Evolutionary conservation across 768 basidiomycete species (phyloP), one percentile per base, ranked within the genome.

Genomic region (Artomyces pyxidatus): DNA sequence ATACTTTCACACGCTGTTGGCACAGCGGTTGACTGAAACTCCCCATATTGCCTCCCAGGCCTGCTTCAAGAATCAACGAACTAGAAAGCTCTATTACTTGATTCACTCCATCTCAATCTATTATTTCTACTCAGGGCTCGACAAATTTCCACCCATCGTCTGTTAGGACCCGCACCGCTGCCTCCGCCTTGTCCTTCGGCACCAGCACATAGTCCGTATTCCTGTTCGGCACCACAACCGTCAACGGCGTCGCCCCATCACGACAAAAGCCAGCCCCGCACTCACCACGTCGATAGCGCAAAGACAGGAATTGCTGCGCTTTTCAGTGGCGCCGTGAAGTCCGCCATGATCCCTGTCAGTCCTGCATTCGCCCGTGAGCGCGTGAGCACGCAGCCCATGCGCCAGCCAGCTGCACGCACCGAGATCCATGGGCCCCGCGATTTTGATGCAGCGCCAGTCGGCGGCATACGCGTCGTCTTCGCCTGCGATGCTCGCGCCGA

Each of bases 401-500:
- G n/a, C n/a, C n/a, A n/a, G n/a, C n/a, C n/a, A n/a, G n/a, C n/a
- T n/a, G n/a, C n/a, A n/a, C 25, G 16, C 8, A 27, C 47, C 37
- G 19, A 48, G 40, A 28, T 25, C 35, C 47, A 39, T 48, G 30
- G 47, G 47, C 14, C 38, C 47, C 4, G 21, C 38, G 25, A 37
- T 40, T 25, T 45, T 28, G 16, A 51, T 38, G 17, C 45, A 47
- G 17, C 23, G 14, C 50, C 44, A 42, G 9, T 35, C n/a, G 10
- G 39, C n/a, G 22, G 11, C n/a, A 12, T 14, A 12, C 14, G 1
- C 22, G 22, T 41, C 39, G 19, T 40, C 21, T 5, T 72, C 67
- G 45, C 52, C 63, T 12, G 67, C 56, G 12, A 66, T 64, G 21
- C 62, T 59, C 58, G 76, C 67, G 14, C 74, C 72, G n/a, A 80